Evolutionary conservation across 1,284 basidiomycete species (phyloP), one percentile per base, ranked within the genome.

Genomic region (Tilletia indica): DNA sequence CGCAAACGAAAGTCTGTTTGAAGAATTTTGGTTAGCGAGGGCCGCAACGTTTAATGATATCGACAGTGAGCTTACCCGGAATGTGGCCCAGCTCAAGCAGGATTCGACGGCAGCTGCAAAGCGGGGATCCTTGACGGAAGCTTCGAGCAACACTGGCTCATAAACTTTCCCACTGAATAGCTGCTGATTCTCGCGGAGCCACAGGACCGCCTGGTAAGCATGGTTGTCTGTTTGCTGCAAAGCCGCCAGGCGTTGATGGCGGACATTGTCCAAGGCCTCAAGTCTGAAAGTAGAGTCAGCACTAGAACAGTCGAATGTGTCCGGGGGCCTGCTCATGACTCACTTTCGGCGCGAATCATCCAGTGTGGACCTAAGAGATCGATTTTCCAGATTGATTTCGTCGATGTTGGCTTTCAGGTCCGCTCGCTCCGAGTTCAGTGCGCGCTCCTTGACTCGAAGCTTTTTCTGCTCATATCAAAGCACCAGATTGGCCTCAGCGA

Each of bases 81-180:
- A 80, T 72, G 90, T 88, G 67, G 85, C 86, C 21, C 78, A 79
- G 70, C 81, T 88, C 74, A 97, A 90, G 69, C 90, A 91, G 0
- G 89, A 87, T 81, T 99, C 96, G 5, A 98, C 89, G 5, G 91
- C 89, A 78, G 89, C 86, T 0, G 89, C 89, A 73, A 87, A 92
- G 31, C 80, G 79, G 72, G 85, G 86, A 81, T 94, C 88, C 31
- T 90, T 89, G 19, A 97, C 89, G 45, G 87, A 89, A 68, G 94
- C 86, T 67, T 77, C 38, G 88, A 91, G 71, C 92, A 88, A 78
- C 89, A 88, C 89, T 1, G 97, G 96, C 83, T 94, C 92, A 74
- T 92, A 89, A n/a, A 98, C 90, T 66, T 90, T 88, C 87, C 89
- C 90, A 81, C 88, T 89, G 86, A 98, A 94, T 70, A 86, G 86